Conservation (phyloP, 768 basidiomycete genomes). For the Boletus reticuloceps region DNA sequence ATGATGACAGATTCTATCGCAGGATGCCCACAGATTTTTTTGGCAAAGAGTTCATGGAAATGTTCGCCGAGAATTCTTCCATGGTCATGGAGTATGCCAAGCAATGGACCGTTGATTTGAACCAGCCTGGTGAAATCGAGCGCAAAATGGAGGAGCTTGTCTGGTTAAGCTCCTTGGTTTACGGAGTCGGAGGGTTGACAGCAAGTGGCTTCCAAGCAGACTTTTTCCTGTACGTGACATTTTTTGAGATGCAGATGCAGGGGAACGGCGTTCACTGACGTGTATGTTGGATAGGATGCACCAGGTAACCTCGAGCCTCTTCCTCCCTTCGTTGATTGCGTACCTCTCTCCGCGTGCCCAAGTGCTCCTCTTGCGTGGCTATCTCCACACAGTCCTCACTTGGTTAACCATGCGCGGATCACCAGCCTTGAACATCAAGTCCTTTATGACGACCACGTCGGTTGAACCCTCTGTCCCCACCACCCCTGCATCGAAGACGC, state of each 20-base stretch:
- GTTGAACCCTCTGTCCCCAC: slow-evolving; percentile 11
- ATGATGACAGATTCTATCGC: slow-evolving; percentile 39
- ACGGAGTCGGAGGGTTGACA: slow-evolving; percentile 55
- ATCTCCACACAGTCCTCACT: slow-evolving; percentile 21
- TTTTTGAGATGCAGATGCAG: background rate
- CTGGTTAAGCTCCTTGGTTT: slow-evolving; percentile 56
- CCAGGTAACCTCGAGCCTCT: slow-evolving; percentile 29
- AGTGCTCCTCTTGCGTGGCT: slow-evolving; percentile 29
- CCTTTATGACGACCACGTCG: slow-evolving; percentile 29
- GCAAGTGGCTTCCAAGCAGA: slow-evolving; percentile 40
- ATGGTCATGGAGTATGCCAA: slow-evolving; percentile 25
- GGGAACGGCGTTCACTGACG: background rate
- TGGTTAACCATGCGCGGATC: slow-evolving; percentile 32
- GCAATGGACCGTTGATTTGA: slow-evolving; percentile 42
- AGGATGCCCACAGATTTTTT: slow-evolving; percentile 14
- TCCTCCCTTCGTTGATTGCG: slow-evolving; percentile 26
- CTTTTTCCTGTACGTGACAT: slow-evolving; percentile 49
- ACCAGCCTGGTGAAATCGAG: slow-evolving; percentile 38
- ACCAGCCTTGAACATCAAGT: slow-evolving; percentile 30
- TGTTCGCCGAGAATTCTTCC: background rate
- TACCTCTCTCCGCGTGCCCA: slow-evolving; percentile 15
- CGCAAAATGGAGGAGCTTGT: slow-evolving; percentile 61
- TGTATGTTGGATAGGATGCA: slow-evolving; percentile 21
- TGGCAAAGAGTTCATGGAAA: slow-evolving; percentile 11
- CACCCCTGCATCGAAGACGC: background rate